phyloP scores from a whole-genome alignment of 192 early-diverging fungal genomes.

The Globomyces pollinis-pini region DNA sequence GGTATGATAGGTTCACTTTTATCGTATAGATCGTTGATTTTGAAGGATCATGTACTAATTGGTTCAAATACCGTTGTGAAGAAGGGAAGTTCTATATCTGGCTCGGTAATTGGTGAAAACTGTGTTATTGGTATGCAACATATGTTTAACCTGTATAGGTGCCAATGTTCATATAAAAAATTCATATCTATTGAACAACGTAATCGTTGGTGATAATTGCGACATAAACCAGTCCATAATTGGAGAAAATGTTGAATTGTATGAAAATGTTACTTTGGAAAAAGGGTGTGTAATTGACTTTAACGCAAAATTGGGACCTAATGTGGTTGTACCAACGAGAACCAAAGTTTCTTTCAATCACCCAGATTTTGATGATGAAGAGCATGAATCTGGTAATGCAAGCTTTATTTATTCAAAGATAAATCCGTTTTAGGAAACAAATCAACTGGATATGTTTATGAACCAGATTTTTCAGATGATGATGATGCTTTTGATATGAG shows the following conservation, averaged over 20 bases:
- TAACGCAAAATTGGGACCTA: constrained; percentile 64
- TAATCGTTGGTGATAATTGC: constrained; percentile 60
- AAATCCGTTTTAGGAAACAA: constrained; percentile 9
- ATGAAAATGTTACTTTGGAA: constrained; percentile 57
- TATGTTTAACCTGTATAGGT: constrained; percentile 35
- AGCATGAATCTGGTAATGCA: constrained; percentile 19
- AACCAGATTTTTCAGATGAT: constrained; percentile 33
- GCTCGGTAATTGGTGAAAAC: constrained; percentile 78
- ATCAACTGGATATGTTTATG: constrained; percentile 23
- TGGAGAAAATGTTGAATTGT: constrained; percentile 59
- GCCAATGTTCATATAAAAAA: constrained; percentile 68
- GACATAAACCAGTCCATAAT: constrained; percentile 65
- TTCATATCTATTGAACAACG: constrained; percentile 80
- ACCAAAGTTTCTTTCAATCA: constrained; percentile 45
- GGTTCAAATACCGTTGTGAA: constrained; percentile 71
- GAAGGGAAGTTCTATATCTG: constrained; percentile 55
- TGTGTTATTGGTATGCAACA: constrained; percentile 54
- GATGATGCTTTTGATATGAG: constrained; percentile 21
- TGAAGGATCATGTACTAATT: constrained; percentile 75
- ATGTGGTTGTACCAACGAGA: constrained; percentile 56
- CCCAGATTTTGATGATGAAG: neutral
- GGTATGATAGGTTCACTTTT: no score
- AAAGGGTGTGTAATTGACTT: constrained; percentile 66
- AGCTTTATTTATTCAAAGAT: constrained; percentile 30
- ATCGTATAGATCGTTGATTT: constrained; percentile 47